phyloP scores from a whole-genome alignment of 352 stramenopile species.

The Phytophthora vignae region DNA sequence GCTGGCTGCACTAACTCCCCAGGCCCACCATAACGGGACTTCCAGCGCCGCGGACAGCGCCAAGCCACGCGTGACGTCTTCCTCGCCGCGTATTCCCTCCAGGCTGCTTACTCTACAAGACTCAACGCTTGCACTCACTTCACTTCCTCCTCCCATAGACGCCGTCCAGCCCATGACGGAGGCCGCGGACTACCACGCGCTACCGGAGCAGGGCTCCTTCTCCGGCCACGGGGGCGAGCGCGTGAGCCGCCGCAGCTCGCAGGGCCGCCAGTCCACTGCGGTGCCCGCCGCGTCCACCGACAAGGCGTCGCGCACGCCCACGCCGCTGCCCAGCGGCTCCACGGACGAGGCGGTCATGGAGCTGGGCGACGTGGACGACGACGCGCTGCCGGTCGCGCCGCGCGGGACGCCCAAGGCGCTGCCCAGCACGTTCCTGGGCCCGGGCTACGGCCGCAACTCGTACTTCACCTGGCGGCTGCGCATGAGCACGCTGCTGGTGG shows the following conservation, averaged over 20 bases:
- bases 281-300: constrained; percentile 16
- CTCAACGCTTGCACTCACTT: too few relatives aligned
- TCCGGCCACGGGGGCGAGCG: constrained; percentile 37
- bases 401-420: constrained; percentile 50
- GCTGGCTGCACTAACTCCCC: background rate
- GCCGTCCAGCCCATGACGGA: constrained; percentile 31
- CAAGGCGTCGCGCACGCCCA: constrained; percentile 26
- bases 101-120: too few relatives aligned
- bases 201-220: constrained; percentile 33
- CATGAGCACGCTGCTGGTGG: constrained; percentile 54
- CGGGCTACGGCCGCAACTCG: constrained; percentile 74
- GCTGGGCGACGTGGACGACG: constrained; percentile 25
- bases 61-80: too few relatives aligned
- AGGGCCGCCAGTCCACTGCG: constrained; percentile 10
- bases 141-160: background rate
- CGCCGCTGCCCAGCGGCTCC: constrained; percentile 31
- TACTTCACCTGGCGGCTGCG: constrained; percentile 81
- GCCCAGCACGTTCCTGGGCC: constrained; percentile 51
- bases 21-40: background rate
- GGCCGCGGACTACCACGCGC: constrained; percentile 41
- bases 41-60: too few relatives aligned
- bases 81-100: too few relatives aligned
- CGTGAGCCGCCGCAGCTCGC: constrained; percentile 30
- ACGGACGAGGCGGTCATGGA: constrained; percentile 36
- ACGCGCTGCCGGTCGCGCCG: constrained; percentile 14